Percentiles rank a stretch among this genome's conserved stretches.
These are phyloP conservation scores for Neostapfia colusana DNA, from an alignment of 176 grass and related monocot genomes.

Conservation along the genomic window DNA sequence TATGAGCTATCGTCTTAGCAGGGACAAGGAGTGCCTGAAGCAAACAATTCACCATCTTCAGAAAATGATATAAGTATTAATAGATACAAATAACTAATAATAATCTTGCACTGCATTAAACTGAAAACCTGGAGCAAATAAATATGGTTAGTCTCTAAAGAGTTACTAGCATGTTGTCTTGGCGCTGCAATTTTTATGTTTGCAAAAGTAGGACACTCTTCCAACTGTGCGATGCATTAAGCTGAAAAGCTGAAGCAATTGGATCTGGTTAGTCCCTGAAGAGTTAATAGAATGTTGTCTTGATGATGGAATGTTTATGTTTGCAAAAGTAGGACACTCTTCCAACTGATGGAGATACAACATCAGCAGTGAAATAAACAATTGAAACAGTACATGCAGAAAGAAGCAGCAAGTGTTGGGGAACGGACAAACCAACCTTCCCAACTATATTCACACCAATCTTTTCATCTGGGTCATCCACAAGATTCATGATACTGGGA, in stretches of 20 bases:
- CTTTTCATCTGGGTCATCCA: constrained; percentile 79
- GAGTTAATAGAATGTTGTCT: constrained; percentile 23
- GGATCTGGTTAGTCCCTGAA: no score
- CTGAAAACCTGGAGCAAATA: not conserved
- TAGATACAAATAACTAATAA: not conserved
- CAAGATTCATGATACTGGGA: constrained; percentile 55
- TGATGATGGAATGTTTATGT: not conserved
- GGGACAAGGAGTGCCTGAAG: constrained; percentile 79
- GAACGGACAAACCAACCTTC: constrained; percentile 59
- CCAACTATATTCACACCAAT: constrained; percentile 83
- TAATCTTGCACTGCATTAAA: not conserved
- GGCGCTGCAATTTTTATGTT: not conserved
- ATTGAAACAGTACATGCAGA: not conserved
- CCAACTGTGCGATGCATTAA: no score
- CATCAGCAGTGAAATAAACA: not conserved
- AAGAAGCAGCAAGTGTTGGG: not conserved
- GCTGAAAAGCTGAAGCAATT: no score
- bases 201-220: no score
- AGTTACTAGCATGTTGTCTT: not conserved
- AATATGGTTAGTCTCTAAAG: not conserved
- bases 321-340: not conserved
- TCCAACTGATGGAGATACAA: not conserved
- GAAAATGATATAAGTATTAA: not conserved
- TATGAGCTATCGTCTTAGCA: constrained; percentile 61
- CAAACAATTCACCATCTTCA: constrained; percentile 21